Base-by-base conservation (phyloP, 202 grass and related monocot genomes). In the Dendrocalamus latiflorus region DNA sequence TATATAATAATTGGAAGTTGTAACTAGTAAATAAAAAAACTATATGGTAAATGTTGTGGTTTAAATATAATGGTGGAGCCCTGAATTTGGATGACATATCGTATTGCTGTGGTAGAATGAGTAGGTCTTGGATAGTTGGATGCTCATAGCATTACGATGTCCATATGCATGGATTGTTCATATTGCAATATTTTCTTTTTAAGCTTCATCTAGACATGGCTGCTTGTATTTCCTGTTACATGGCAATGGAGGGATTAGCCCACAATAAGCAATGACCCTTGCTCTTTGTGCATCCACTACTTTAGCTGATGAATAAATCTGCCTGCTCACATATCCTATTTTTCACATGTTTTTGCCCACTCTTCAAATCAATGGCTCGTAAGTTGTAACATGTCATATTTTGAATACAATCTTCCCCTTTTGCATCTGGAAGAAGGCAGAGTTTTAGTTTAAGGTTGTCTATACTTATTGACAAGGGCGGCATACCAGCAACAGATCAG, bases 401-500 rank as follows among this genome's bases (percentile, higher is more conserved):
- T 28, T 28, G 26, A 28, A 28, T 28, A 28, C 26, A 28, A 28
- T 28, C 26, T 28, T 28, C 26, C 26, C 26, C 26, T 28, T 28
- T 28, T 28, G 26, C 26, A 28, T 28, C 26, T 28, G 26, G 26
- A 69, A 70, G 71, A 82, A 43, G 42, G 53, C 9, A 9, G 50
- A 57, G 76, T 62, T 75, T 45, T 75, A n/a, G 37, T 28, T 81
- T 20, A 70, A 76, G 15, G 61, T 1, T 62, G 64, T 49, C 28
- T 26, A 9, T 22, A 62, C 30, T 43, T 38, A 25, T n/a, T 61
- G 75, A 84, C 82, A 81, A 81, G 66, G 67, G 76, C 15, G 25
- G 77, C 77, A 66, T 76, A 81, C 64, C 30, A 81, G 75, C 77
- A 82, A 42, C 83, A 25, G 8, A 65, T 66, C 20, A 78, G 58